A percentile compares a stretch with the other conserved stretches of the same genome.
phyloP scores from a whole-genome alignment of 805 yeast genomes.

The Nadsonia fulvescens region DNA sequence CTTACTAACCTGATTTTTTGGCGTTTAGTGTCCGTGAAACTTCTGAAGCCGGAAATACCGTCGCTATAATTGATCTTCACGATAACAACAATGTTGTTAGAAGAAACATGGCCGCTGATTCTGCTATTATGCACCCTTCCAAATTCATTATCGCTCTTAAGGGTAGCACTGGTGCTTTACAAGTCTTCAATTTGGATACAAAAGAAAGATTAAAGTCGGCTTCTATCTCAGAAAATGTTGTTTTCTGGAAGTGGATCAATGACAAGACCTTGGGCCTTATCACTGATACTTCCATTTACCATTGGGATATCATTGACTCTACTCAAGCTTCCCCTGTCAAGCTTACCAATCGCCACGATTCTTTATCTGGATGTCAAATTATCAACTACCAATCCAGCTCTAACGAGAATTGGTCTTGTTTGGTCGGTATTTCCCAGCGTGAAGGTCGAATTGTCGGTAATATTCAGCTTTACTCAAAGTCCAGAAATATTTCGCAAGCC shows the following conservation, averaged over 20 bases:
- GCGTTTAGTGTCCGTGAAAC: conserved; percentile 24
- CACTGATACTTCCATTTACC: conserved; percentile 55
- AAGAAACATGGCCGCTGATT: conserved; percentile 92
- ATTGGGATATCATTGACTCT: conserved; percentile 73
- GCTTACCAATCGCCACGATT: conserved; percentile 69
- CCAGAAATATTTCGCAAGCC: conserved; percentile 85
- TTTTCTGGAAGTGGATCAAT: conserved; percentile 89
- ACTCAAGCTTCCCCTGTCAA: conserved; percentile 61
- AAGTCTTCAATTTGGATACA: conserved; percentile 73
- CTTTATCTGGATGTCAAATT: conserved; percentile 62
- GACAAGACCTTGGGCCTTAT: conserved; percentile 63
- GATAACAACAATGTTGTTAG: conserved; percentile 66
- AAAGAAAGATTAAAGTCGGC: conserved; percentile 81
- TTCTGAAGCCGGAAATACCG: conserved; percentile 42
- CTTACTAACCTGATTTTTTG: conserved; percentile 5
- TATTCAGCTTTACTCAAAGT: conserved; percentile 77
- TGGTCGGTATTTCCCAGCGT: conserved; percentile 88
- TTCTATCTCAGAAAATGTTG: conserved; percentile 72
- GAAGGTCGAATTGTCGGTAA: conserved; percentile 90
- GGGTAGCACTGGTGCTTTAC: conserved; percentile 92
- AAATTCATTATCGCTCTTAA: conserved; percentile 79
- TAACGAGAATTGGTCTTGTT: conserved; percentile 79
- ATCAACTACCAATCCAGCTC: conserved; percentile 77
- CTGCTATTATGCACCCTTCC: conserved; percentile 91
- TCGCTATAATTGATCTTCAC: conserved; percentile 76